Percentiles rank a stretch among this genome's conserved stretches.
Conservation (phyloP, 805 yeast genomes). For the Zygotorulaspora sp. region DNA sequence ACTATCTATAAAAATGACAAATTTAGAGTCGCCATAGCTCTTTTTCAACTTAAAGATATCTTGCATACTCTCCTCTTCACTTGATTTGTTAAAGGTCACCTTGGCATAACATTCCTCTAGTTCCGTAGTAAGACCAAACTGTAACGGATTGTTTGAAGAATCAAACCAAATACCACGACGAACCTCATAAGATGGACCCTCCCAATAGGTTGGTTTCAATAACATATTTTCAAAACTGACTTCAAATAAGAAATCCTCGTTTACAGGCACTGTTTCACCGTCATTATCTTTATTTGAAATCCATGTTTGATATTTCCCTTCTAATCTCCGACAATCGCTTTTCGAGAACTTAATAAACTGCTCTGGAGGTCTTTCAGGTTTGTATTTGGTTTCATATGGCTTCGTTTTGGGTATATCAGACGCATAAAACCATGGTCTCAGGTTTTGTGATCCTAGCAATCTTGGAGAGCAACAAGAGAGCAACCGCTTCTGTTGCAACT, state of each 20-base stretch:
- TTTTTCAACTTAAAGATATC: conserved; percentile 15
- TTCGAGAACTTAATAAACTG: conserved; percentile 65
- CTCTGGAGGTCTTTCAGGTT: conserved; percentile 45
- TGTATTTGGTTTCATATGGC: conserved; percentile 57
- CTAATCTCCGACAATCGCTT: conserved; percentile 60
- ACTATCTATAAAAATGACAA: conserved; percentile 38
- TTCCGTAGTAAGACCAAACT: conserved; percentile 45
- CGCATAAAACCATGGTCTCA: conserved; percentile 68
- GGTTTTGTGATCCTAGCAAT: neutral
- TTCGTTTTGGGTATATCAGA: conserved; percentile 69
- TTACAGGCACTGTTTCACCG: conserved; percentile 51
- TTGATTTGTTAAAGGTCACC: conserved; percentile 35
- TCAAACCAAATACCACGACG: conserved; percentile 84
- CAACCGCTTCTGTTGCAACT: neutral
- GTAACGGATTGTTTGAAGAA: conserved; percentile 52
- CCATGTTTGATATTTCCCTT: conserved; percentile 40
- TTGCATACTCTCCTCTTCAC: conserved; percentile 11
- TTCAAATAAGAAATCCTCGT: conserved; percentile 74
- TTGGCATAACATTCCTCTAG: conserved; percentile 53
- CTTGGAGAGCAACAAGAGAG: neutral
- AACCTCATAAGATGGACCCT: conserved; percentile 78
- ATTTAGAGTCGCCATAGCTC: conserved; percentile 12
- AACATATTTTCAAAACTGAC: conserved; percentile 56
- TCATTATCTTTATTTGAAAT: conserved; percentile 7
- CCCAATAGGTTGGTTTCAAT: conserved; percentile 77